Conservation (phyloP, 192 early-diverging fungal species). For the Geranomyces variabilis region DNA sequence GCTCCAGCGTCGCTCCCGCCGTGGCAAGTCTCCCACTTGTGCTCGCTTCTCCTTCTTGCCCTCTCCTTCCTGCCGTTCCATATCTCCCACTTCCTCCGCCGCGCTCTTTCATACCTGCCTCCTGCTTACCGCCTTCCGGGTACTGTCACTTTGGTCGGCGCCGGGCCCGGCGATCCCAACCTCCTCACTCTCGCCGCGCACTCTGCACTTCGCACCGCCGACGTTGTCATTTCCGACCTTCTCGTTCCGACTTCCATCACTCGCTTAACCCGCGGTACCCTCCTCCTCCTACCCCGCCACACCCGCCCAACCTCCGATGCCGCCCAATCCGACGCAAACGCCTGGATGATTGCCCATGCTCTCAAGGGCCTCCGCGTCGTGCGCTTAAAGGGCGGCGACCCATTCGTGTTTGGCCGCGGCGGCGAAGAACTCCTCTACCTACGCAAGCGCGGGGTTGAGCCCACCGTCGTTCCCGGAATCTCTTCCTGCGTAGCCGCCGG, state of each 20-base stretch:
- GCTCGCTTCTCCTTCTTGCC: background rate
- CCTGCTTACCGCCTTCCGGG: background rate
- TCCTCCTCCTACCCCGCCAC: slow-evolving; percentile 31
- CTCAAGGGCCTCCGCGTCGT: slow-evolving; percentile 70
- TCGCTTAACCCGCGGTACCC: slow-evolving; percentile 66
- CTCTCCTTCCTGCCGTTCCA: slow-evolving; percentile 20
- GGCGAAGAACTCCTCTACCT: slow-evolving; percentile 85
- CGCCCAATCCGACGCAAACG: slow-evolving; percentile 66
- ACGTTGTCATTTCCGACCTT: slow-evolving; percentile 78
- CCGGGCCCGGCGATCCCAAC: slow-evolving; percentile 82
- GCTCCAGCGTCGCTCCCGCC: background rate
- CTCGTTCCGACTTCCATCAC: slow-evolving; percentile 42
- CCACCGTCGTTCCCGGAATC: slow-evolving; percentile 73
- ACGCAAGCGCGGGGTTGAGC: slow-evolving; percentile 68
- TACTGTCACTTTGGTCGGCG: slow-evolving; percentile 70
- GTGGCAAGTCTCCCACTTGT: background rate
- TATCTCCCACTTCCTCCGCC: slow-evolving; percentile 4
- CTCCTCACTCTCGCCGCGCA: slow-evolving; percentile 64
- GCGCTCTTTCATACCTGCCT: slow-evolving; percentile 5
- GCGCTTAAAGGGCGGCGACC: slow-evolving; percentile 88
- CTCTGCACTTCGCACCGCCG: slow-evolving; percentile 61
- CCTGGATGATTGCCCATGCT: slow-evolving; percentile 67
- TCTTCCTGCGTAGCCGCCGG: slow-evolving; percentile 78
- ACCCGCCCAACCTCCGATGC: slow-evolving; percentile 43
- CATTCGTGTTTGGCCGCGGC: slow-evolving; percentile 90